phyloP scores from a whole-genome alignment of 371 early-diverging fungal genomes.

The Mortierella sp. region DNA sequence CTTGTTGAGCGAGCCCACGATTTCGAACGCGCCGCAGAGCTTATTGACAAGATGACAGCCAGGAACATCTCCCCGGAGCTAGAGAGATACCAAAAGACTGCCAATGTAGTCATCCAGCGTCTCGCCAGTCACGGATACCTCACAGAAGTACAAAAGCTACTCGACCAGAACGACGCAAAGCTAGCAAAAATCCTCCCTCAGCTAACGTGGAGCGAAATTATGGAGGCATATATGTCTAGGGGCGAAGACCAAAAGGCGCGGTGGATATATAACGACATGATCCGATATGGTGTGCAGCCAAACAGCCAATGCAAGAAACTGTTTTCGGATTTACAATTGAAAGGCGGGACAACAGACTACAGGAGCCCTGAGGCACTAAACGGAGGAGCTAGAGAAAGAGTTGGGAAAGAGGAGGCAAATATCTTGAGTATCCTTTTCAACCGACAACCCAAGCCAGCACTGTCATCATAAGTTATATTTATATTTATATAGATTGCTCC shows the following conservation, averaged over 20 bases:
- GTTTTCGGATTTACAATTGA: conserved; percentile 34
- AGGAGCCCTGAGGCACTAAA: conserved; percentile 20
- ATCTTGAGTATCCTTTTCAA: conserved; percentile 37
- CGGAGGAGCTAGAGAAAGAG: not conserved
- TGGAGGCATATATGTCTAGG: conserved; percentile 38
- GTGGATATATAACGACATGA: conserved; percentile 53
- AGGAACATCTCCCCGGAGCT: conserved; percentile 42
- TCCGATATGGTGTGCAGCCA: conserved; percentile 35
- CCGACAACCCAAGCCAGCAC: conserved; percentile 27
- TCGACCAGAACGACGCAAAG: conserved; percentile 39
- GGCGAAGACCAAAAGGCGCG: conserved; percentile 43
- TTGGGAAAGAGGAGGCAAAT: conserved; percentile 1
- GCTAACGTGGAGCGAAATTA: conserved; percentile 35
- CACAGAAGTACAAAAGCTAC: conserved; percentile 40
- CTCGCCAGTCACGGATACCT: conserved; percentile 36
- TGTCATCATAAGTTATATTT: conserved; percentile 18
- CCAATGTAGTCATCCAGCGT: conserved; percentile 7
- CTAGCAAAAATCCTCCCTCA: conserved; percentile 28
- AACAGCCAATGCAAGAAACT: conserved; percentile 33
- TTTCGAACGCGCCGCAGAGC: conserved; percentile 37
- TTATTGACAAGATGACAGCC: conserved; percentile 46
- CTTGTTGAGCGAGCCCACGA: conserved; percentile 31
- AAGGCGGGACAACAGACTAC: conserved; percentile 31
- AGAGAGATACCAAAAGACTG: conserved; percentile 41
- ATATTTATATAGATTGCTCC: too few species aligned